Evolutionary conservation across 345 rosid genomes (phyloP).

Genomic region (Populus davidiana): DNA sequence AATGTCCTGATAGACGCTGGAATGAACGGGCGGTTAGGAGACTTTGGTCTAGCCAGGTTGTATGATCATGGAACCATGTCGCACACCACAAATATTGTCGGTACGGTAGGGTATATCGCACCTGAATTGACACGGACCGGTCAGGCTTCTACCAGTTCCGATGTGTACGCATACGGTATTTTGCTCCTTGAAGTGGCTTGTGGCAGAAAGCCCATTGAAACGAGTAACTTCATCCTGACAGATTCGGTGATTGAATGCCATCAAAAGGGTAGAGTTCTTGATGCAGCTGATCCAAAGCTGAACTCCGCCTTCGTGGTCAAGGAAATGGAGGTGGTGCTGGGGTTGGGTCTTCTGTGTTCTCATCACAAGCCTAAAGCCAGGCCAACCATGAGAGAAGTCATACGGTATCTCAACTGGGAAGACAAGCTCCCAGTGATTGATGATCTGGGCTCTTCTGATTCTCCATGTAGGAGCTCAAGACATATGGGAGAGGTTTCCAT

Average conservation of each 20-base stretch:
- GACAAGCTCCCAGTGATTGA: constrained; percentile 37
- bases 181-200: constrained; percentile 63
- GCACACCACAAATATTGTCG: constrained; percentile 58
- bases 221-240: constrained; percentile 25
- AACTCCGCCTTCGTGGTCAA: constrained; percentile 24
- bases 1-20: constrained; percentile 68
- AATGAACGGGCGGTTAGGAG: constrained; percentile 65
- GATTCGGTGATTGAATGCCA: constrained; percentile 39
- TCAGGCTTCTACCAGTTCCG: constrained; percentile 59
- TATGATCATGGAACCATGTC: constrained; percentile 54
- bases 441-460: constrained; percentile 25
- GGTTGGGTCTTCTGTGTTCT: constrained; percentile 53
- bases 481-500: constrained; percentile 23
- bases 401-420: constrained; percentile 50
- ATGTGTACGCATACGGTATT: constrained; percentile 66
- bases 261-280: constrained; percentile 29
- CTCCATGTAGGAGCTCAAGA: constrained; percentile 9
- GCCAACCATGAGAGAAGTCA: constrained; percentile 57
- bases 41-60: constrained; percentile 77
- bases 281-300: constrained; percentile 46
- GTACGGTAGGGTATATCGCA: constrained; percentile 75
- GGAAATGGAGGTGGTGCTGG: constrained; percentile 49
- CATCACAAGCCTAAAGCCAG: constrained; percentile 40
- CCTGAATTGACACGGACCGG: constrained; percentile 71
- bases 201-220: constrained; percentile 49